These are phyloP conservation scores for Kurtzmaniella quercitrusa DNA, from an alignment of 1,139 yeast species.

Conservation along the genomic window DNA sequence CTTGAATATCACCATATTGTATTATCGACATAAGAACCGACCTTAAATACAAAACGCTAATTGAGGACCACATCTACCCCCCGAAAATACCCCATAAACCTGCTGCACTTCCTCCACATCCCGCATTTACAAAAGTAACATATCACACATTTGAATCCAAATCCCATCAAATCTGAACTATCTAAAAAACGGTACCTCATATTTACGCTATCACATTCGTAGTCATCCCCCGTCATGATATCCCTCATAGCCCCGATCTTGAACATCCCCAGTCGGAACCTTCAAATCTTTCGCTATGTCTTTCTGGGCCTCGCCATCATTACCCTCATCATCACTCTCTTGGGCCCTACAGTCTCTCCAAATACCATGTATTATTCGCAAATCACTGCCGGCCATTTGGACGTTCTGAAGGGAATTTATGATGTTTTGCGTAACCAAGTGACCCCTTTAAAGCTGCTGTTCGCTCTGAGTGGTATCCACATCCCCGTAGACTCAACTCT, in stretches of 20 bases:
- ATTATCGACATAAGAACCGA: too few relatives aligned
- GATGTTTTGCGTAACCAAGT: conserved; percentile 39
- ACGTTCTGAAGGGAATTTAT: conserved; percentile 50
- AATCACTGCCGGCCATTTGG: conserved; percentile 47
- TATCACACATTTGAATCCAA: too few relatives aligned
- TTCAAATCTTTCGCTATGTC: conserved; percentile 27
- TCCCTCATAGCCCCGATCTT: neutral
- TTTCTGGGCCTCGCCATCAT: conserved; percentile 19
- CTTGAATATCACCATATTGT: too few relatives aligned
- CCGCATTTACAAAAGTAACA: too few relatives aligned
- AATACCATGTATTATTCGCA: conserved; percentile 29
- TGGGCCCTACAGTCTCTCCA: conserved; percentile 24
- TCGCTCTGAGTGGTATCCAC: conserved; percentile 12
- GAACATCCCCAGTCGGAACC: conserved; percentile 8
- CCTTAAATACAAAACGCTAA: too few relatives aligned
- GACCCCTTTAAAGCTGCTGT: conserved; percentile 14
- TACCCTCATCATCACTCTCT: conserved; percentile 20
- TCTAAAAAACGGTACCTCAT: too few relatives aligned
- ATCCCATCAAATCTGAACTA: too few relatives aligned
- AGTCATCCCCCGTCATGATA: too few relatives aligned
- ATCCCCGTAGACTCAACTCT: conserved; percentile 34
- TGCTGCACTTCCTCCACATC: too few relatives aligned
- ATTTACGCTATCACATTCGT: too few relatives aligned
- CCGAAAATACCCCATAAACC: too few relatives aligned
- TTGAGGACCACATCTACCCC: too few relatives aligned